A percentile compares a stretch with the other conserved stretches of the same genome.
phyloP scores from a whole-genome alignment of 2,329 filamentous ascomycete species.

The Aureobasidium mangrovei region DNA sequence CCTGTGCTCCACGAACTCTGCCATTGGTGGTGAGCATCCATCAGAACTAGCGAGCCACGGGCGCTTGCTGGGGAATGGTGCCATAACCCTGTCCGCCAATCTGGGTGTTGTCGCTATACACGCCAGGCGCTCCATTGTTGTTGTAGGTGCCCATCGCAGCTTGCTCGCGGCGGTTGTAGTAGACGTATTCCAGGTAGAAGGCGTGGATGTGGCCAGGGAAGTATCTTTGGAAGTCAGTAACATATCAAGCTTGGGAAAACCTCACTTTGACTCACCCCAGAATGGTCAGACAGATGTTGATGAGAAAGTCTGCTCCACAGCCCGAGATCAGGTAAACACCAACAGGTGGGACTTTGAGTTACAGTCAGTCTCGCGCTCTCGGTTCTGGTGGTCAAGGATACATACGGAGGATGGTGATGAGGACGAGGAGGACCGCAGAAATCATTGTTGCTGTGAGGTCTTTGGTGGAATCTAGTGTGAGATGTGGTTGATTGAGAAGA shows the following conservation, averaged over 20 bases:
- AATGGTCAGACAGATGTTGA: constrained; percentile 40
- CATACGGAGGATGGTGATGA: constrained; percentile 39
- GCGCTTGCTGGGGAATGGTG: constrained; percentile 16
- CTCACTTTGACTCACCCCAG: constrained; percentile 29
- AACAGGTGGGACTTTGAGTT: constrained; percentile 36
- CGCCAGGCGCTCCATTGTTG: constrained; percentile 52
- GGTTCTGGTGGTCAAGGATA: not conserved
- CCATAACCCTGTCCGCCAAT: constrained; percentile 45
- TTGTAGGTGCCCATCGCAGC: constrained; percentile 48
- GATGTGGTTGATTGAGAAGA: too few species aligned
- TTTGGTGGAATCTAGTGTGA: too few species aligned
- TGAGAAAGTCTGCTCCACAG: constrained; percentile 40
- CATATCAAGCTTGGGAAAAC: not conserved
- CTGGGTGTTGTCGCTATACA: constrained; percentile 67
- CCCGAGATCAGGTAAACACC: constrained; percentile 42
- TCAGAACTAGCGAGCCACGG: too few species aligned
- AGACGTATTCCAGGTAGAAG: constrained; percentile 76
- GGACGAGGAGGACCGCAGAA: constrained; percentile 33
- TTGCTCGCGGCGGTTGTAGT: constrained; percentile 64
- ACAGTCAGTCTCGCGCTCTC: not conserved
- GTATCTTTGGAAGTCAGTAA: constrained; percentile 31
- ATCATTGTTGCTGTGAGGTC: constrained; percentile 21
- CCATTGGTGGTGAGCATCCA: too few species aligned
- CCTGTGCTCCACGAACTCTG: too few species aligned
- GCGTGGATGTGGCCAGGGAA: constrained; percentile 66